Conservation (phyloP, 208 protist species). For the Dictyostelium gargantuum region DNA sequence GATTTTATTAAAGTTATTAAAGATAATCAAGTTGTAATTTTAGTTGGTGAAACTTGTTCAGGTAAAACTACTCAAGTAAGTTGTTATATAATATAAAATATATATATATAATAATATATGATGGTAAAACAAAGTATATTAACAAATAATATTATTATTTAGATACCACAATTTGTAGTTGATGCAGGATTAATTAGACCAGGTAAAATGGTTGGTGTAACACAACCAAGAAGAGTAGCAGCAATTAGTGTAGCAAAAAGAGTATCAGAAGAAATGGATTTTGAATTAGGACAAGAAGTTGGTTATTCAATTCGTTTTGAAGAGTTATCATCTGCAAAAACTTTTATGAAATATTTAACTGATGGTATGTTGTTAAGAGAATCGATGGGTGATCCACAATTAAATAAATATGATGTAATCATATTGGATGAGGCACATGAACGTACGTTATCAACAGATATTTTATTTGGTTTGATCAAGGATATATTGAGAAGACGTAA, state of each 20-base stretch:
- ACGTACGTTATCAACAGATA: slow-evolving; percentile 91
- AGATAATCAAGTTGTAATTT: slow-evolving; percentile 84
- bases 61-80: slow-evolving; percentile 94
- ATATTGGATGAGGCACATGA: slow-evolving; percentile 98
- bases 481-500: slow-evolving; percentile 80
- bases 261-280: slow-evolving; percentile 93
- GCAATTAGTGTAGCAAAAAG: slow-evolving; percentile 98
- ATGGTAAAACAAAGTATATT: no score
- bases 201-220: slow-evolving; percentile 90
- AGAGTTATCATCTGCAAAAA: slow-evolving; percentile 83
- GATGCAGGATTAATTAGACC: slow-evolving; percentile 74
- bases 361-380: slow-evolving; percentile 93
- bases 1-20: slow-evolving; percentile 84
- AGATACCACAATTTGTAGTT: slow-evolving; percentile 92
- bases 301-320: slow-evolving; percentile 96
- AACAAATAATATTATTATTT: not conserved
- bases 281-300: slow-evolving; percentile 86
- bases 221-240: slow-evolving; percentile 99
- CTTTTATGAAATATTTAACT: slow-evolving; percentile 90
- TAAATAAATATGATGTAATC: slow-evolving; percentile 88
- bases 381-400: slow-evolving; percentile 86
- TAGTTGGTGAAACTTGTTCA: slow-evolving; percentile 93
- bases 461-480: slow-evolving; percentile 93
- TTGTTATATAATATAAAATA: not conserved
- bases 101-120: not conserved